Evolutionary conservation across 2,329 filamentous ascomycete species (phyloP).

Genomic region (Neoascochyta sp.): DNA sequence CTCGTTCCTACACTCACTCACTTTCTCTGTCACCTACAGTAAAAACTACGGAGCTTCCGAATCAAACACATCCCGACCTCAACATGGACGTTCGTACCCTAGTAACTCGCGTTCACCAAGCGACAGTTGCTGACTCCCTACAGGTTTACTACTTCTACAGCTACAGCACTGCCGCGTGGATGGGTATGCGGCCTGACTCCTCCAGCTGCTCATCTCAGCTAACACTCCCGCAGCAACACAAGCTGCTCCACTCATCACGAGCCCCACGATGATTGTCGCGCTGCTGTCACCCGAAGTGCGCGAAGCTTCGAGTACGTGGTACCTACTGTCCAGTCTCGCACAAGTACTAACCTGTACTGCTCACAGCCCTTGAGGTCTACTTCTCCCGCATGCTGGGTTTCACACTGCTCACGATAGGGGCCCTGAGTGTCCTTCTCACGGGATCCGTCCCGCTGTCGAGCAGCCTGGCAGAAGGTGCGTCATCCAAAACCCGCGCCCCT

Average conservation of each 20-base stretch:
- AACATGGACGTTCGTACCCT: constrained; percentile 8
- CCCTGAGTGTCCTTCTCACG: constrained; percentile 64
- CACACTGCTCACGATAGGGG: constrained; percentile 60
- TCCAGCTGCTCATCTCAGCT: constrained; percentile 2
- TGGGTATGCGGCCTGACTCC: constrained; percentile 19
- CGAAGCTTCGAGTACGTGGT: constrained; percentile 51
- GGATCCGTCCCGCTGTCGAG: constrained; percentile 65
- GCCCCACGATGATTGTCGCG: constrained; percentile 59
- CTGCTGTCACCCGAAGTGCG: constrained; percentile 57
- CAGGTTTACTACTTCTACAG: constrained; percentile 46
- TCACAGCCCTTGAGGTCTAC: constrained; percentile 63
- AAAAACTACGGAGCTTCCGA: no score
- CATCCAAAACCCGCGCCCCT: neutral
- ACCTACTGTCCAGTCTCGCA: neutral
- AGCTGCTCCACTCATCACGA: constrained; percentile 53
- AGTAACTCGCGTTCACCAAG: constrained; percentile 2
- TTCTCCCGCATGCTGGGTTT: constrained; percentile 69
- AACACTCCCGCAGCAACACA: constrained; percentile 33
- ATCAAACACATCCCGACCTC: no score
- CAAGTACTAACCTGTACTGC: constrained; percentile 2
- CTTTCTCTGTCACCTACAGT: neutral
- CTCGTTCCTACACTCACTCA: no score
- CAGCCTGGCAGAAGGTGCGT: constrained; percentile 36
- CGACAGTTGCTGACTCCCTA: constrained; percentile 15
- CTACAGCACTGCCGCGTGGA: constrained; percentile 44